phyloP scores from a whole-genome alignment of 768 basidiomycete genomes.

The Psilocybe subaeruginosa region DNA sequence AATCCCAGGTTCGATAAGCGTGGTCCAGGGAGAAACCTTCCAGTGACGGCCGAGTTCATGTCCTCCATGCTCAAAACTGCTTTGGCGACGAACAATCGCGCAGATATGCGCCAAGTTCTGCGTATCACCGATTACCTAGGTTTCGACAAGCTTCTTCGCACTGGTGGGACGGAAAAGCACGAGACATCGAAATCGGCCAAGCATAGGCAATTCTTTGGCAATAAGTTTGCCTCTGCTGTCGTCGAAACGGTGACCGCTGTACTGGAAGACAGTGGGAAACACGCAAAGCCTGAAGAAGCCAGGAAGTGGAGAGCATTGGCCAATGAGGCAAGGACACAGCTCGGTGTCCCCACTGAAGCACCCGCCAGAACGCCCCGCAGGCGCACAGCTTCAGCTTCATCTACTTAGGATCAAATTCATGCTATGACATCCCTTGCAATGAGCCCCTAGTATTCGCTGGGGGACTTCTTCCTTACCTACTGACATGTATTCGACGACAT shows the following conservation, averaged over 20 bases:
- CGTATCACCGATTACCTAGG: constrained; percentile 58
- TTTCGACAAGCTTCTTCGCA: constrained; percentile 35
- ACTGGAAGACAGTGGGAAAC: constrained; percentile 23
- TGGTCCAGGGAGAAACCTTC: constrained; percentile 44
- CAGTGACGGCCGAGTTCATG: constrained; percentile 55
- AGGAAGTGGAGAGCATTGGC: constrained; percentile 32
- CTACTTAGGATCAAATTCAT: background rate
- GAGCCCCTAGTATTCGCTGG: too few species aligned
- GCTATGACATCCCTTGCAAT: background rate
- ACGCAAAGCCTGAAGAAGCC: constrained; percentile 25
- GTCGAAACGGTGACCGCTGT: constrained; percentile 42
- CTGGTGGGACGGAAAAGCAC: constrained; percentile 21
- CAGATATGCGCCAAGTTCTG: constrained; percentile 60
- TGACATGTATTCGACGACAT: too few species aligned
- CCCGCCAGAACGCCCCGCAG: background rate
- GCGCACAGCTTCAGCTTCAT: background rate
- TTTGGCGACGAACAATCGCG: constrained; percentile 48
- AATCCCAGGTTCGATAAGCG: constrained; percentile 45
- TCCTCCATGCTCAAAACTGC: constrained; percentile 63
- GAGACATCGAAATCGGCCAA: constrained; percentile 36
- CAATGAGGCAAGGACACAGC: constrained; percentile 19
- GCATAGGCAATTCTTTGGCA: constrained; percentile 41
- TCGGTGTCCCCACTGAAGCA: background rate
- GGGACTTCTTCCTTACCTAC: too few species aligned
- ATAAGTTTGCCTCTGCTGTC: constrained; percentile 52